These are phyloP conservation scores for Colletotrichum trifolii DNA, from an alignment of 2,329 filamentous ascomycete species.

Conservation along the genomic window DNA sequence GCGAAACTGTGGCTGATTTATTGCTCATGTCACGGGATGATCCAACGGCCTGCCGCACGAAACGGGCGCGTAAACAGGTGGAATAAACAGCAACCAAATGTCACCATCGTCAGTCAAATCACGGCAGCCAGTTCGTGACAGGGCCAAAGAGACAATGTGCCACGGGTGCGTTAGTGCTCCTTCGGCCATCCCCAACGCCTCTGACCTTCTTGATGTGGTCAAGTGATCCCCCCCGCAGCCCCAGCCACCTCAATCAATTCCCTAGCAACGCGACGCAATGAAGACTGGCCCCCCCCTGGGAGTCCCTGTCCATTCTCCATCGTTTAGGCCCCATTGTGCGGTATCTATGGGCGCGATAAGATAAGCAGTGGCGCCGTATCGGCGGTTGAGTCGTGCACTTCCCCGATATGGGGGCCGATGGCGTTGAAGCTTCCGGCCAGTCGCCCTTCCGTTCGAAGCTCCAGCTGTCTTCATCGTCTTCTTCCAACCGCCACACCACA, in stretches of 20 bases:
- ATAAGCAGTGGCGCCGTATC: conserved; percentile 13
- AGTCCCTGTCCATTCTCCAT: too few relatives aligned
- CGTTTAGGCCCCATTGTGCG: too few relatives aligned
- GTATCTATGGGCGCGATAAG: conserved; percentile 12
- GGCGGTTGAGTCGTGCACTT: conserved; percentile 14
- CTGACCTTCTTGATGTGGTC: conserved; percentile 28
- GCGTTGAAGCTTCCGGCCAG: conserved; percentile 20
- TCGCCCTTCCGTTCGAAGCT: conserved; percentile 20
- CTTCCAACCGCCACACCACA: not conserved
- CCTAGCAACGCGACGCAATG: not conserved
- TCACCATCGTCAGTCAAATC: conserved; percentile 8
- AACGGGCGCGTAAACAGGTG: not conserved
- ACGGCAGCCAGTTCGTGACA: conserved; percentile 1
- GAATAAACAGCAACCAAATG: not conserved
- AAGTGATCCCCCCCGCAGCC: conserved; percentile 15
- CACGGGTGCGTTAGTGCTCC: not conserved
- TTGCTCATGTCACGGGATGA: too few relatives aligned
- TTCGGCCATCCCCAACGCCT: not conserved
- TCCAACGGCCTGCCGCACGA: too few relatives aligned
- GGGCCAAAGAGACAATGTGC: conserved; percentile 1
- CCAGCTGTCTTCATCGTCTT: conserved; percentile 24
- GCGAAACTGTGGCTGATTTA: not conserved
- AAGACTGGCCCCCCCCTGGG: too few relatives aligned
- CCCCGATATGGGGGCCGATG: conserved; percentile 7
- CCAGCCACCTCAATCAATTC: conserved; percentile 10